Evolutionary conservation across 2,329 filamentous ascomycete species (phyloP), one percentile per base, ranked within the genome.

Genomic region (Fusarium sp.): DNA sequence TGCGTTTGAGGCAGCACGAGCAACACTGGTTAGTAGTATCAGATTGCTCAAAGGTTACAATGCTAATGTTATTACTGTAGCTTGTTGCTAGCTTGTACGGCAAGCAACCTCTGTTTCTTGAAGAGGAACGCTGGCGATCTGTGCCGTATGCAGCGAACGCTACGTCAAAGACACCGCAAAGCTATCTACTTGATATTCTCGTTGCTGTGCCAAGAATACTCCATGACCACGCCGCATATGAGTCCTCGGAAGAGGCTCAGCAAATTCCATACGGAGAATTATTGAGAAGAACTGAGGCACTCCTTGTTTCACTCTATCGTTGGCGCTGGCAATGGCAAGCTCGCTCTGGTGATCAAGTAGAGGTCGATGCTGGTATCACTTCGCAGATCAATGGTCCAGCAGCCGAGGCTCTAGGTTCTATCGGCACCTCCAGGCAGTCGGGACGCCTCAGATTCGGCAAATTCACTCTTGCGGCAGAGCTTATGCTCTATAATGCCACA

Each of bases 401-500:
- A n/a, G 35, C 56, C 6, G 56, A 41, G 3, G 16, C 56, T 41
- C 56, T 58, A 27, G 56, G 56, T 18, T 58, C 56, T 6, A 58
- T 58, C 10, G 56, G 56, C 1, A 41, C 34, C 14, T 30, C 56
- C 6, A 9, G 56, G 3, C 35, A 58, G 6, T 39, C 14, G 1
- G 56, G 56, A 4, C 56, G 34, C 16, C 56, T 58, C 2, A 58
- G 56, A 4, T 41, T 58, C 10, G 56, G 34, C 9, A 58, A 41
- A 13, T 58, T 58, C 23, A 39, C 35, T 6, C 23, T 58, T 13
- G 56, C 35, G 16, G 65, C 66, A 5, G 71, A 75, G 18, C 61
- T 73, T 4, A 75, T 75, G 72, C 60, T 75, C 18, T 75, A 73
- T 45, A 75, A 75, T 8, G 72, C 72, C 2, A 65, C 71, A 2